phyloP scores from a whole-genome alignment of 192 early-diverging fungal genomes.

The Phlyctochytrium arcticum region DNA sequence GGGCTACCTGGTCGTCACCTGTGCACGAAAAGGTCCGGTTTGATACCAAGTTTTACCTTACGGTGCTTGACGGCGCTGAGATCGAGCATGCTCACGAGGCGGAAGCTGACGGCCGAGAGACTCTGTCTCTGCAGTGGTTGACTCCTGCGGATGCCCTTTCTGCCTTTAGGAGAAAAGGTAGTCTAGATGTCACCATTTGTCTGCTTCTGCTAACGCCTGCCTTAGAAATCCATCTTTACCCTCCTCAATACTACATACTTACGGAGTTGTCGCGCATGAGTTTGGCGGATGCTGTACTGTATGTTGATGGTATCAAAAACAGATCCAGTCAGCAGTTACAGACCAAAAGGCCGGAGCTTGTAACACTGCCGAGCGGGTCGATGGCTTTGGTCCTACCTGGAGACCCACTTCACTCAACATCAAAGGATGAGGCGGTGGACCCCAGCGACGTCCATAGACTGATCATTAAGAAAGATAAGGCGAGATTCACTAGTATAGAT shows the following conservation, averaged over 20 bases:
- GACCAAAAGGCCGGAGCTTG: background rate
- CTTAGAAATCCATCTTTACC: slow-evolving; percentile 48
- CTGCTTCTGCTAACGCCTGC: background rate
- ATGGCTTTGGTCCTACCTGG: slow-evolving; percentile 34
- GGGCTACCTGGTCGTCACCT: slow-evolving; percentile 68
- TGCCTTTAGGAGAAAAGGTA: slow-evolving; percentile 32
- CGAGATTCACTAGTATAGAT: too few relatives aligned
- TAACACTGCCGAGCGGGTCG: background rate
- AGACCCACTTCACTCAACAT: slow-evolving; percentile 37
- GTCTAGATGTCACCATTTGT: background rate
- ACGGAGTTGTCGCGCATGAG: slow-evolving; percentile 41
- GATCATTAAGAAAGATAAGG: background rate
- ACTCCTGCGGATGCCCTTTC: slow-evolving; percentile 56
- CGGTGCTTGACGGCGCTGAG: slow-evolving; percentile 44
- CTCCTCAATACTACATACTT: slow-evolving; percentile 65
- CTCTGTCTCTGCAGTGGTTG: slow-evolving; percentile 61
- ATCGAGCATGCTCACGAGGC: slow-evolving; percentile 4
- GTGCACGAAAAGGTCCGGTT: slow-evolving; percentile 51
- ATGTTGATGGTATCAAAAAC: slow-evolving; percentile 15
- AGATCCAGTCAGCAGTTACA: background rate
- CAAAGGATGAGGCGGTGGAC: background rate
- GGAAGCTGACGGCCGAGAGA: slow-evolving; percentile 53
- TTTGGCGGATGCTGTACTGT: slow-evolving; percentile 47
- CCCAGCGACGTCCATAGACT: background rate
- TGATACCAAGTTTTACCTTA: slow-evolving; percentile 65